These are phyloP conservation scores for Myxozyma udenii DNA, from an alignment of 805 yeast species.

Conservation along the genomic window DNA sequence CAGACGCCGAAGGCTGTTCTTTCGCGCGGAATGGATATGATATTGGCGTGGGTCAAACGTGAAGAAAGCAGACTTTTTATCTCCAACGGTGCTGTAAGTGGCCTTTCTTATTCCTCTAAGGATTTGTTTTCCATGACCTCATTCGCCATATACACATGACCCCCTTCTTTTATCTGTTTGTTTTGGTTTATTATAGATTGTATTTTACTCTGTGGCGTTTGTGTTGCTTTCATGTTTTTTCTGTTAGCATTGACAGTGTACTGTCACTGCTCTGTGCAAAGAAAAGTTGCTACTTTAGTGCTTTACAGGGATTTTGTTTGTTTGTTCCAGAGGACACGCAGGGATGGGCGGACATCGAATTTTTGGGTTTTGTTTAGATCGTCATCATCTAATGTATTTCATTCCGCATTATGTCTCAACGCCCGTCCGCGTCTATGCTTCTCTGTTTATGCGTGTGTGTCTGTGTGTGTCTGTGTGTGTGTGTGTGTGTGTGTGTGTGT, in stretches of 20 bases:
- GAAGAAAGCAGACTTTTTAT: conserved; percentile 54
- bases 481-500: too few species aligned
- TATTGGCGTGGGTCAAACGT: conserved; percentile 72
- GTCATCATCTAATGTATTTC: too few species aligned
- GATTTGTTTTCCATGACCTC: conserved; percentile 16
- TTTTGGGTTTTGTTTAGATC: too few species aligned
- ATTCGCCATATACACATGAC: conserved; percentile 18
- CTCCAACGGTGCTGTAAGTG: conserved; percentile 33
- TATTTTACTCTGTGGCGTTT: background rate
- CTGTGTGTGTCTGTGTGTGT: too few species aligned
- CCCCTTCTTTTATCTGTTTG: background rate
- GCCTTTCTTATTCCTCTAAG: conserved; percentile 19
- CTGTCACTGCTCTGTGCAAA: too few species aligned
- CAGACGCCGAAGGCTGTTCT: conserved; percentile 54
- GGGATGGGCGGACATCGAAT: too few species aligned
- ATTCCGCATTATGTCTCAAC: too few species aligned
- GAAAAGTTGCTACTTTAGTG: too few species aligned
- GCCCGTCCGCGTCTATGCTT: too few species aligned
- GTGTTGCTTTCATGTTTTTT: background rate
- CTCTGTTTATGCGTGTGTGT: too few species aligned
- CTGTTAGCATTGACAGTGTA: background rate
- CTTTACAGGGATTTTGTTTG: too few species aligned
- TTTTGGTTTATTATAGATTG: background rate
- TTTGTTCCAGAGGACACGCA: too few species aligned
- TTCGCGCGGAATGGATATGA: conserved; percentile 57